These are phyloP conservation scores for Pleurotus pulmonarius DNA, from an alignment of 768 basidiomycete species.

Conservation along the genomic window DNA sequence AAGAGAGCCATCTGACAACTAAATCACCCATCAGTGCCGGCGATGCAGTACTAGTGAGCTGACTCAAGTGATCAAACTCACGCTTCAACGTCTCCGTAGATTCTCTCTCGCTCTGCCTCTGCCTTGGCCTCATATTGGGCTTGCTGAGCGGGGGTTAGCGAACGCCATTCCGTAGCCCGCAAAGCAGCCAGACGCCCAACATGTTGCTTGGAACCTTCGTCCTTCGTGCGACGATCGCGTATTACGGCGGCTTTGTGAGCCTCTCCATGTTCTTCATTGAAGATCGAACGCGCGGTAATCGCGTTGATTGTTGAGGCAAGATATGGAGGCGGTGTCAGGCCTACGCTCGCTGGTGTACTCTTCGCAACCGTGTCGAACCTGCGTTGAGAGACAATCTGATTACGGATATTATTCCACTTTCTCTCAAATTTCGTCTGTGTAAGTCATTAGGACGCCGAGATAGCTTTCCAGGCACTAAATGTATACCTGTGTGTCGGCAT, in stretches of 20 bases:
- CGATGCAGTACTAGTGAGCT: too few species aligned
- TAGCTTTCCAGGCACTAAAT: neutral
- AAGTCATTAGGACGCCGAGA: neutral
- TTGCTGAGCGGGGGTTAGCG: neutral
- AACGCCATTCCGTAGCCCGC: neutral
- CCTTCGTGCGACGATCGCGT: neutral
- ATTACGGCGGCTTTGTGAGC: neutral
- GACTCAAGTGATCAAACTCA: neutral
- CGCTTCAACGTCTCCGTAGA: neutral
- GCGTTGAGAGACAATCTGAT: neutral
- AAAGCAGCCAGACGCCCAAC: neutral
- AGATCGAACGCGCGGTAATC: neutral
- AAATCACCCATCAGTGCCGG: neutral
- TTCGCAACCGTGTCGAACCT: neutral
- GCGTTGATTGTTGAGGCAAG: neutral
- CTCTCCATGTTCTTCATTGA: neutral
- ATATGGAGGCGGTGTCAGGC: neutral
- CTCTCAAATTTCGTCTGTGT: neutral
- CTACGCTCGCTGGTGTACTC: neutral
- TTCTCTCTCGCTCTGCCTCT: neutral
- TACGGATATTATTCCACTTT: neutral
- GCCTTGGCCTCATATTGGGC: neutral
- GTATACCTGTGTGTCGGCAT: neutral
- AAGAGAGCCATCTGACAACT: neutral
- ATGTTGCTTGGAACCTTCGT: neutral